These are phyloP conservation scores for Aspergillus piperis DNA, from an alignment of 2,329 filamentous ascomycete species.

Conservation along the genomic window DNA sequence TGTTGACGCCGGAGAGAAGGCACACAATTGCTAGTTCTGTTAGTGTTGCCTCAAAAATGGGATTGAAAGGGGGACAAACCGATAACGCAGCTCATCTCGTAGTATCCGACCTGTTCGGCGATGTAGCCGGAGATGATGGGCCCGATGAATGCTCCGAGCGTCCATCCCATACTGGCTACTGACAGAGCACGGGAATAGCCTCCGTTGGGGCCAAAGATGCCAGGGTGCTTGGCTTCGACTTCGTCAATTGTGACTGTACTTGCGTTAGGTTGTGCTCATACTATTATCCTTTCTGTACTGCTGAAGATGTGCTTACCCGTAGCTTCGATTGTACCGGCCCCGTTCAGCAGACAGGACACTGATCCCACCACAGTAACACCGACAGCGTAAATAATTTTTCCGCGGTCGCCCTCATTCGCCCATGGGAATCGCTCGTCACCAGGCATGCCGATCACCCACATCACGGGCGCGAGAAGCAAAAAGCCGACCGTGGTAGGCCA, in stretches of 20 bases:
- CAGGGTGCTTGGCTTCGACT: slow-evolving; percentile 22
- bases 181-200: slow-evolving; percentile 29
- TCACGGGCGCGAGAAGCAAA: slow-evolving; percentile 21
- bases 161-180: slow-evolving; percentile 29
- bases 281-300: too few relatives aligned
- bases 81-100: slow-evolving; percentile 24
- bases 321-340: slow-evolving; percentile 32
- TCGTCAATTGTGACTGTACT: slow-evolving; percentile 23
- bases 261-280: background rate
- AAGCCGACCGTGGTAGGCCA: slow-evolving; percentile 29
- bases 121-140: slow-evolving; percentile 25
- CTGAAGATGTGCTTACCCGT: slow-evolving; percentile 25
- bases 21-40: slow-evolving; percentile 19
- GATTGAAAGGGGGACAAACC: slow-evolving; percentile 14
- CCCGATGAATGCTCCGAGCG: slow-evolving; percentile 25
- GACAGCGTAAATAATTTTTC: slow-evolving; percentile 25
- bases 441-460: slow-evolving; percentile 33
- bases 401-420: slow-evolving; percentile 20
- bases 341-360: slow-evolving; percentile 28
- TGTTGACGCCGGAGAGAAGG: slow-evolving; percentile 15
- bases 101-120: slow-evolving; percentile 24
- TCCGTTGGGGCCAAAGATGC: slow-evolving; percentile 30
- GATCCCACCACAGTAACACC: slow-evolving; percentile 24
- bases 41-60: background rate
- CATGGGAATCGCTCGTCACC: slow-evolving; percentile 31